Percentiles rank a stretch among this genome's conserved stretches.
Conservation (phyloP, 1,284 basidiomycete species). For the Pseudozyma pruni region DNA sequence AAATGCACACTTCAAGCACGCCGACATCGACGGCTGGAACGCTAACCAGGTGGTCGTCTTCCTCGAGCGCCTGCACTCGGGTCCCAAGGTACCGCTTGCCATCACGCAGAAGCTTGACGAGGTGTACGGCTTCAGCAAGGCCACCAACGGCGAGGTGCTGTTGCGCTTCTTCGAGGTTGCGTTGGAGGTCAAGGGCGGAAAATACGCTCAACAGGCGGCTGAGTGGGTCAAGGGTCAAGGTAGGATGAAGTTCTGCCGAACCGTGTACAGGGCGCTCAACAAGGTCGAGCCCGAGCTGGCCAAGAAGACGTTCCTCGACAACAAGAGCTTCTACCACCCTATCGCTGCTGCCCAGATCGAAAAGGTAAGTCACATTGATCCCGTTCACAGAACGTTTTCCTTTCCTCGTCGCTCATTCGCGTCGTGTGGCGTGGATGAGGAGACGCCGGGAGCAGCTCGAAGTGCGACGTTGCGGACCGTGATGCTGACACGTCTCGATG, state of each 20-base stretch:
- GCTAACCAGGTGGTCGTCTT: conserved; percentile 70
- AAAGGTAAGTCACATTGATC: conserved; percentile 55
- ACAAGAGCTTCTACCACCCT: conserved; percentile 72
- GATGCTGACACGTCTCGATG: conserved; percentile 30
- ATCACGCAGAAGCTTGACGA: conserved; percentile 69
- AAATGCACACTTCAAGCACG: conserved; percentile 32
- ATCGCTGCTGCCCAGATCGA: conserved; percentile 64
- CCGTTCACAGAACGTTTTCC: background rate
- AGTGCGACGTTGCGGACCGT: conserved; percentile 9
- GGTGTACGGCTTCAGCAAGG: conserved; percentile 68
- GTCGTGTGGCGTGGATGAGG: background rate
- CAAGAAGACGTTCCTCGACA: conserved; percentile 72
- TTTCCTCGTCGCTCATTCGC: background rate
- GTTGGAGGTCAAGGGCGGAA: conserved; percentile 68
- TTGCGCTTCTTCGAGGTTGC: conserved; percentile 71
- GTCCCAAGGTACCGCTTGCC: conserved; percentile 62
- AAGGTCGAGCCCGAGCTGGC: conserved; percentile 77
- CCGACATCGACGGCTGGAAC: conserved; percentile 62
- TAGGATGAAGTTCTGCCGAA: conserved; percentile 70
- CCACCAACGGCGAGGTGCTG: conserved; percentile 70
- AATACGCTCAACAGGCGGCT: conserved; percentile 70
- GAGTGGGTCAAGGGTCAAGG: conserved; percentile 71
- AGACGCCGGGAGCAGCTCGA: background rate
- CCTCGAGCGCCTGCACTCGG: conserved; percentile 70
- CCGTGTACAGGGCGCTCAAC: conserved; percentile 70